Percentiles rank a stretch among this genome's conserved stretches.
Conservation (phyloP, 2,329 filamentous ascomycete genomes). For the Grosmannia huntii region DNA sequence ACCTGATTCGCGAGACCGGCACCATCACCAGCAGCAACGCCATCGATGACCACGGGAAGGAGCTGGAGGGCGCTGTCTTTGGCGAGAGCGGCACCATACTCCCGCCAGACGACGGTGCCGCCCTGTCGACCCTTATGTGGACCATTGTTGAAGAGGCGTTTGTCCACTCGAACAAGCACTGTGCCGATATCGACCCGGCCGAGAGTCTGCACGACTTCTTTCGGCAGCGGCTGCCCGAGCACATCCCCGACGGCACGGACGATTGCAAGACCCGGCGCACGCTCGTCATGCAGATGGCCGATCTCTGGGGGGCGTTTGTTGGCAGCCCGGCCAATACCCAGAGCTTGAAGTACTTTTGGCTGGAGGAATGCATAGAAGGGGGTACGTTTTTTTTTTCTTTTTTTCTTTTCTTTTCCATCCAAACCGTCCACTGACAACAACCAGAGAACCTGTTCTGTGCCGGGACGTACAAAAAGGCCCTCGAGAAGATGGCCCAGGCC, state of each 20-base stretch:
- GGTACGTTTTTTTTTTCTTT: slow-evolving; percentile 25
- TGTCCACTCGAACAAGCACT: slow-evolving; percentile 46
- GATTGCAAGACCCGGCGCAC: slow-evolving; percentile 27
- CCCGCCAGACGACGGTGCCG: slow-evolving; percentile 29
- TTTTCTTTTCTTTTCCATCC: background rate
- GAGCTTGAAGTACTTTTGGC: slow-evolving; percentile 64
- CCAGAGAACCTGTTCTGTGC: slow-evolving; percentile 47
- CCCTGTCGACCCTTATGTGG: slow-evolving; percentile 47
- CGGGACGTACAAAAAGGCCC: slow-evolving; percentile 44
- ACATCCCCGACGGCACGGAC: slow-evolving; percentile 31
- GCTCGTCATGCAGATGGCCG: slow-evolving; percentile 38
- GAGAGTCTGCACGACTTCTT: slow-evolving; percentile 45
- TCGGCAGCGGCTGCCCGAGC: slow-evolving; percentile 26
- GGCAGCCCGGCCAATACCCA: slow-evolving; percentile 51
- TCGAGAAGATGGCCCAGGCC: slow-evolving; percentile 45
- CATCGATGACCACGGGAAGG: slow-evolving; percentile 28
- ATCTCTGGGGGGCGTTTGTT: slow-evolving; percentile 60
- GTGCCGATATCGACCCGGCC: slow-evolving; percentile 29
- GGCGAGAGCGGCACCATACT: slow-evolving; percentile 43
- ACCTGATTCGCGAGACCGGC: slow-evolving; percentile 48
- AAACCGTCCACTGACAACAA: background rate
- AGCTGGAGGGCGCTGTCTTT: slow-evolving; percentile 25
- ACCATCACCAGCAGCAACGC: slow-evolving; percentile 38
- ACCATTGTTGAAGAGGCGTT: slow-evolving; percentile 56
- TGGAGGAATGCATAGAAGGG: slow-evolving; percentile 67